Conservation (phyloP, 805 yeast species). For the Blastobotrys chiropterorum region DNA sequence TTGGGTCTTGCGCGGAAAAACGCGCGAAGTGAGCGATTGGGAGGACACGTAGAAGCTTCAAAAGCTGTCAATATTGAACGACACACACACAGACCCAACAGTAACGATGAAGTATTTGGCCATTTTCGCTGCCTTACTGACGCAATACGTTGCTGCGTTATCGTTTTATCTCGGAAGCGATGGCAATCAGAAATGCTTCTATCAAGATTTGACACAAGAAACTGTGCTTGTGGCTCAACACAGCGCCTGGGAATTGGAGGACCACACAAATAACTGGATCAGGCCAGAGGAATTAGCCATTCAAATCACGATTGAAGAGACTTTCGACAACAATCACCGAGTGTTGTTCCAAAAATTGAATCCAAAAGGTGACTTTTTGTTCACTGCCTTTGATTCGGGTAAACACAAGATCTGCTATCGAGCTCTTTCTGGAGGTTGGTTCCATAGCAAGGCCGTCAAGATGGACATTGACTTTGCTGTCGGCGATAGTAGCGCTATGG, state of each 20-base stretch:
- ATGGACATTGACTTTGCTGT: conserved; percentile 67
- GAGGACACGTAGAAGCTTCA: conserved; percentile 2
- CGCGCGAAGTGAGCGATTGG: not conserved
- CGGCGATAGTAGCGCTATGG: conserved; percentile 61
- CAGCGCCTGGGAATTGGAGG: conserved; percentile 58
- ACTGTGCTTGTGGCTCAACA: conserved; percentile 64
- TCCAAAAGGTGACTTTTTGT: conserved; percentile 63
- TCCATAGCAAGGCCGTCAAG: conserved; percentile 54
- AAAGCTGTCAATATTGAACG: not conserved
- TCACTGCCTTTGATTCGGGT: conserved; percentile 77
- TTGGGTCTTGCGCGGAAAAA: too few relatives aligned
- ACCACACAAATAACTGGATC: conserved; percentile 43
- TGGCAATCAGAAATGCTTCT: conserved; percentile 69
- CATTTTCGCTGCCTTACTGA: conserved; percentile 4
- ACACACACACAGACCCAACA: not conserved
- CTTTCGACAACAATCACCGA: conserved; percentile 76
- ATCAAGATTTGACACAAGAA: conserved; percentile 68
- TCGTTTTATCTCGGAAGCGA: conserved; percentile 78
- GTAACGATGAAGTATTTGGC: conserved; percentile 3
- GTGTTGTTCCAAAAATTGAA: conserved; percentile 63
- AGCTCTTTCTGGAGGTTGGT: conserved; percentile 53
- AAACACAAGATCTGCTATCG: conserved; percentile 80
- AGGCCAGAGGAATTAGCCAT: conserved; percentile 49
- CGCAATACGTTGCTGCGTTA: conserved; percentile 37
- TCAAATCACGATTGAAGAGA: conserved; percentile 69